These are phyloP conservation scores for Parmales sp. DNA, from an alignment of 108 stramenopile genomes.

Conservation along the genomic window DNA sequence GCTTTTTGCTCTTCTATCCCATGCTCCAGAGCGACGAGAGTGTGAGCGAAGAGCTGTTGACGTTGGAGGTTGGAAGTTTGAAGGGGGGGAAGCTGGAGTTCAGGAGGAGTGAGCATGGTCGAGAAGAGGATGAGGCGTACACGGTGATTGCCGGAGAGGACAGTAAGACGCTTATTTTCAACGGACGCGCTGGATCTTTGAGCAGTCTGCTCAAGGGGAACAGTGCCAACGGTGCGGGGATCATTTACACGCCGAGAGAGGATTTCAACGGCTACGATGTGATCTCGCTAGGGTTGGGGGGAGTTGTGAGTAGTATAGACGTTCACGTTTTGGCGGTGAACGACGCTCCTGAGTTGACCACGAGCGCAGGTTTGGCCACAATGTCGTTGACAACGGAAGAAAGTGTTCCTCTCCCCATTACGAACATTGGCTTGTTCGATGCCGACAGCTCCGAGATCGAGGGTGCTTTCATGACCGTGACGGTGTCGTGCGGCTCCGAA, in stretches of 20 bases:
- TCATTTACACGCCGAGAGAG: background rate
- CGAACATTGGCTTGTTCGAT: too few relatives aligned
- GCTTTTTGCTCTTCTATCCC: background rate
- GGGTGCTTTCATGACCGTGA: too few relatives aligned
- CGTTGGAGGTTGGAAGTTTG: background rate
- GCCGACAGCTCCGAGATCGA: too few relatives aligned
- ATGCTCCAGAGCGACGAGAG: background rate
- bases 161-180: too few relatives aligned
- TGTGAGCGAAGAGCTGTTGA: background rate
- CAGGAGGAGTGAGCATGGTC: too few relatives aligned
- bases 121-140: too few relatives aligned
- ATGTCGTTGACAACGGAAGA: background rate
- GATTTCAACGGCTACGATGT: background rate
- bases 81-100: too few relatives aligned
- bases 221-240: background rate
- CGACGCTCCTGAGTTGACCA: background rate
- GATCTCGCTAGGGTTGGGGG: background rate
- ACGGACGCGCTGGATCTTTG: too few relatives aligned
- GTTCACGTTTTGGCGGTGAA: background rate
- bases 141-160: too few relatives aligned
- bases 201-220: too few relatives aligned
- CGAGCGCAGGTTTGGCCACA: background rate
- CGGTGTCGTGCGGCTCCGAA: too few relatives aligned
- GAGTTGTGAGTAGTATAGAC: background rate
- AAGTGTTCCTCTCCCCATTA: too few relatives aligned